Evolutionary conservation across 352 stramenopile genomes (phyloP).

Genomic region (Phytophthora colocasiae): DNA sequence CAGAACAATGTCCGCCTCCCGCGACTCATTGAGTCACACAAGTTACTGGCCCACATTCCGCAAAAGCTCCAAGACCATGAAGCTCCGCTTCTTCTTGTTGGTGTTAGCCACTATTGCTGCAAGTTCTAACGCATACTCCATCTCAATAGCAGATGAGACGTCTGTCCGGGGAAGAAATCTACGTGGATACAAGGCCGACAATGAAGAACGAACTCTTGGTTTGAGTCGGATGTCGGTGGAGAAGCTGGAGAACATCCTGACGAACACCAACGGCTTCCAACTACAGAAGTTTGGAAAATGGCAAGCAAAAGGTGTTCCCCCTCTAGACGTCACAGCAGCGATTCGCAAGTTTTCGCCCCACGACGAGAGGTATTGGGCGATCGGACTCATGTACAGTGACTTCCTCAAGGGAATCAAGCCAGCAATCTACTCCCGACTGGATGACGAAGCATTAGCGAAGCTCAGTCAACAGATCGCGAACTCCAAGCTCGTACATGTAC

Average conservation of each 20-base stretch:
- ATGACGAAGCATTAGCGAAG: not conserved
- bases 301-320: not conserved
- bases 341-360: not conserved
- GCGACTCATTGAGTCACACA: too few relatives aligned
- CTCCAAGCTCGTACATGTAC: not conserved
- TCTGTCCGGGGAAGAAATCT: not conserved
- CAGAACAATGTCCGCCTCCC: too few relatives aligned
- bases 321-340: not conserved
- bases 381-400: not conserved
- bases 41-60: too few relatives aligned
- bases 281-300: not conserved
- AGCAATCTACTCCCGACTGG: not conserved
- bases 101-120: not conserved
- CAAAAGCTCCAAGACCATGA: not conserved
- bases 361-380: conserved; percentile 1
- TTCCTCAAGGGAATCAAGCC: not conserved
- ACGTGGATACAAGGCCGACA: not conserved
- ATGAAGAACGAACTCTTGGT: not conserved
- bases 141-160: not conserved
- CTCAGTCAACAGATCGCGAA: not conserved
- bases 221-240: not conserved
- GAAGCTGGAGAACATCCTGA: conserved; percentile 3
- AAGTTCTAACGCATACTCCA: not conserved
- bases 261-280: not conserved
- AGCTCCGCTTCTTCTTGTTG: not conserved